A percentile compares a stretch with the other conserved stretches of the same genome.
phyloP scores from a whole-genome alignment of 352 stramenopile species.

The Phytophthora palmivora region DNA sequence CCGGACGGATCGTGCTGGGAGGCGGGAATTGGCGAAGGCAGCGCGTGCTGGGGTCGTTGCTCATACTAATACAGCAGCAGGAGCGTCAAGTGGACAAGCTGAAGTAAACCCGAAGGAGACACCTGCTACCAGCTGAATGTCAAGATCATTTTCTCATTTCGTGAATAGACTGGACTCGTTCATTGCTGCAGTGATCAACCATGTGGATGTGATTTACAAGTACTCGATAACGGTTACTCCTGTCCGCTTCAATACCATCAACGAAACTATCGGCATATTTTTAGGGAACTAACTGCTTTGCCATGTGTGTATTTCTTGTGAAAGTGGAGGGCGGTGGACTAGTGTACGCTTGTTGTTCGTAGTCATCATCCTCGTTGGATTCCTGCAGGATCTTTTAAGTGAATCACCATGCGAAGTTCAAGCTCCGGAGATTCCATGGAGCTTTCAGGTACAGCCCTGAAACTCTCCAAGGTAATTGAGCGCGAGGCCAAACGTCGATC shows the following conservation, averaged over 20 bases:
- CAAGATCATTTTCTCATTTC: not conserved
- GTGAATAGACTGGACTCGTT: constrained; percentile 13
- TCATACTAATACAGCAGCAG: constrained; percentile 2
- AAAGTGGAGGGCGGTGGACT: constrained; percentile 4
- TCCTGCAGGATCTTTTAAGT: too few relatives aligned
- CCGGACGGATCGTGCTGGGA: constrained; percentile 46
- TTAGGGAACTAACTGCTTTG: constrained; percentile 30
- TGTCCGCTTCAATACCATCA: constrained; percentile 8
- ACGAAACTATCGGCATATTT: constrained; percentile 36
- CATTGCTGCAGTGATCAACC: not conserved
- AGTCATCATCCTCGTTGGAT: too few relatives aligned
- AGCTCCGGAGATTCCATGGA: constrained; percentile 16
- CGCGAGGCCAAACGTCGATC: constrained; percentile 59
- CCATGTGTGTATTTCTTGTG: constrained; percentile 20
- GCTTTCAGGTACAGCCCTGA: constrained; percentile 66
- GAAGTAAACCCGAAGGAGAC: not conserved
- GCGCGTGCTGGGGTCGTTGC: constrained; percentile 23
- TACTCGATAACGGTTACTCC: constrained; percentile 11
- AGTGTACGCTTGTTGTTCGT: too few relatives aligned
- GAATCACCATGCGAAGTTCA: constrained; percentile 16
- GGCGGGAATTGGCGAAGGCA: constrained; percentile 49
- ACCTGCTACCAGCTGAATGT: constrained; percentile 12
- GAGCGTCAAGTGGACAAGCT: constrained; percentile 1
- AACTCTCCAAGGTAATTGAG: constrained; percentile 74
- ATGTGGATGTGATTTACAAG: not conserved